phyloP scores from a whole-genome alignment of 495 filamentous ascomycete genomes.

The Aspergillus taichungensis region DNA sequence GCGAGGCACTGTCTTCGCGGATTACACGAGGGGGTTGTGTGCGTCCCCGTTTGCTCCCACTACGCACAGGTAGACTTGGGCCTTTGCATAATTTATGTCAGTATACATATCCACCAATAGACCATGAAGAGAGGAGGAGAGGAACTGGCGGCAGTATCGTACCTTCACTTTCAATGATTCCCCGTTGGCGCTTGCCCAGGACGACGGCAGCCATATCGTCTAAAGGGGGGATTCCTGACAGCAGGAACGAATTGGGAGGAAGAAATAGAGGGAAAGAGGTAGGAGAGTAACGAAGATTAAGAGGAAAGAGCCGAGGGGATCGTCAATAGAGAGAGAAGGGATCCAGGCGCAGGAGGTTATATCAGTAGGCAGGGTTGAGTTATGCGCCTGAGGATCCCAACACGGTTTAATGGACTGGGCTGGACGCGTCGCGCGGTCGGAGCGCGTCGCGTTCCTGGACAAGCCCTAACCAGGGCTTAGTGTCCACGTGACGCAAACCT shows the following conservation, averaged over 20 bases:
- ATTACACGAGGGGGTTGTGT: slow-evolving; percentile 33
- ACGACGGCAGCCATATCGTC: slow-evolving; percentile 53
- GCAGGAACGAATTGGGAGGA: slow-evolving; percentile 12
- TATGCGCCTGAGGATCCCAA: too few species aligned
- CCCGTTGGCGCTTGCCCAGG: slow-evolving; percentile 66
- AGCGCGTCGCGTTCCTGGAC: too few species aligned
- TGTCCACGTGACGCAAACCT: not conserved
- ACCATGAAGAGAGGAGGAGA: slow-evolving; percentile 11
- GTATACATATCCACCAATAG: slow-evolving; percentile 9
- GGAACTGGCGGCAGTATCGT: slow-evolving; percentile 16
- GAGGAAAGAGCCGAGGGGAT: too few species aligned
- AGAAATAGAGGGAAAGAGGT: slow-evolving; percentile 5
- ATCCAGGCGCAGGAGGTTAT: too few species aligned
- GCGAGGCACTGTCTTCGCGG: slow-evolving; percentile 14
- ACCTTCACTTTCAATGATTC: slow-evolving; percentile 45
- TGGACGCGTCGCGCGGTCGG: too few species aligned
- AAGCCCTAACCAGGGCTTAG: too few species aligned
- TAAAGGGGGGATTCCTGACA: not conserved
- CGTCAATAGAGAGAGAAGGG: too few species aligned
- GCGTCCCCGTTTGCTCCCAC: slow-evolving; percentile 52
- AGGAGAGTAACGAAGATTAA: not conserved
- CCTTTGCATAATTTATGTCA: not conserved
- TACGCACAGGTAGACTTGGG: slow-evolving; percentile 36
- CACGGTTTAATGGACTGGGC: too few species aligned
- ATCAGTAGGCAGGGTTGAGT: too few species aligned